These are phyloP conservation scores for Hypoxylon sp. DNA, from an alignment of 2,329 filamentous ascomycete species.

Conservation along the genomic window DNA sequence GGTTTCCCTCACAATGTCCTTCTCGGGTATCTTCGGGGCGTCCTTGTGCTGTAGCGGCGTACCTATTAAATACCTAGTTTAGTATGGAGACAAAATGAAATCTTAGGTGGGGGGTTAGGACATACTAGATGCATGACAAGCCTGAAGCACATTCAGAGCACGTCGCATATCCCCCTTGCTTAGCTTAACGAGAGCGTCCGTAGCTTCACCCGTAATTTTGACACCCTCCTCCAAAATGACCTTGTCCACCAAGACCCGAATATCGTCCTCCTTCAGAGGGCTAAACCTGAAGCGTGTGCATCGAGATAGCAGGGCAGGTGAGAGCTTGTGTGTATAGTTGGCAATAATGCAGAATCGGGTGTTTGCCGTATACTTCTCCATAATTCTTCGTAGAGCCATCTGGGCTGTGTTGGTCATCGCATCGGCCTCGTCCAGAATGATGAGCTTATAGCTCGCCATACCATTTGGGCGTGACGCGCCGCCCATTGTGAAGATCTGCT, in stretches of 20 bases:
- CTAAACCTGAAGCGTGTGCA: constrained; percentile 97
- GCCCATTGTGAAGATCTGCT: constrained; percentile 90
- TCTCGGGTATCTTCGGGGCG: constrained; percentile 71
- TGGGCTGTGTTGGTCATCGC: constrained; percentile 99
- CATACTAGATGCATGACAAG: constrained; percentile 93
- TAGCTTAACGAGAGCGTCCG: constrained; percentile 85
- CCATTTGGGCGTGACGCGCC: constrained; percentile 63
- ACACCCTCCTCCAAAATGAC: constrained; percentile 91
- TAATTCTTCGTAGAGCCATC: constrained; percentile 96
- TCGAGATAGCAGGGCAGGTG: constrained; percentile 89
- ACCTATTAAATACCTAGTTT: constrained; percentile 60
- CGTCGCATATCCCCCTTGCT: constrained; percentile 97
- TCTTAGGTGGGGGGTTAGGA: constrained; percentile 25
- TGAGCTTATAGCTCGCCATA: constrained; percentile 90
- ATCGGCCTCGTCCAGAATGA: constrained; percentile 98
- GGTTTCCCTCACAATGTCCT: constrained; percentile 79
- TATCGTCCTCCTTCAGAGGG: constrained; percentile 90
- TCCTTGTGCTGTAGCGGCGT: constrained; percentile 76
- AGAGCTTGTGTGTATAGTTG: constrained; percentile 98
- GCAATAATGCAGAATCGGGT: constrained; percentile 98
- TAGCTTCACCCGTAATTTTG: constrained; percentile 84
- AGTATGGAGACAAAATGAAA: constrained; percentile 20
- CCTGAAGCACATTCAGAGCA: constrained; percentile 94
- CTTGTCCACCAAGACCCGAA: constrained; percentile 86
- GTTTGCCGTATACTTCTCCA: constrained; percentile 99